Base-by-base conservation (phyloP, 176 grass and related monocot genomes). In the Avena eriantha region DNA sequence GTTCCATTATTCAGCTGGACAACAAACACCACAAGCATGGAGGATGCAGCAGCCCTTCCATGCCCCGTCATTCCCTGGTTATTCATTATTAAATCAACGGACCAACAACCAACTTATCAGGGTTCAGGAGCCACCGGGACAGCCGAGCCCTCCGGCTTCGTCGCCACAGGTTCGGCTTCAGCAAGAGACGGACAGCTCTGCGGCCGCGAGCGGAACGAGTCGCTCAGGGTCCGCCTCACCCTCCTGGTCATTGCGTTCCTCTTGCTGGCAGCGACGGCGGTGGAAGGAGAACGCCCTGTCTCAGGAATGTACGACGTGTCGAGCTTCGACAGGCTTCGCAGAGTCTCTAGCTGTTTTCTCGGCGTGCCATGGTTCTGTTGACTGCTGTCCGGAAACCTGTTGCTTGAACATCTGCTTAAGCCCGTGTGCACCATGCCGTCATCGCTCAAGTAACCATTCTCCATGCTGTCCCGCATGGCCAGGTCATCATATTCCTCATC, bases 401-500 rank as follows among this genome's bases (percentile, higher is more conserved):
- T 87, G 59, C 69, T 79, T 48, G 35, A 65, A 15, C 80, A 78
- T 80, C 76, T 92, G 18, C 67, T 74, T 84, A 85, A 36, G 64
- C 50, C 80, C 26, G 54, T 76, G 54, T 83, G 74, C 74, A 89
- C 85, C 58, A 84, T 48, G 45, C 82, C 85, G 15, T 93, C 91
- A 3, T 91, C 91, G 14, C 84, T 92, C 89, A 82, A 82, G 81
- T 92, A 88, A 69, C 87, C 90, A n/a, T 88, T 88, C 75, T 92
- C 88, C 33, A 92, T 68, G 69, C 87, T 79, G 76, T 95, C 96
- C 41, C 84, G 77, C 90, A 92, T 91, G 7, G 88, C 96, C 77
- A 96, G 89, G 60, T 98, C 93, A 13, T 98, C 92, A 33, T 94
- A 98, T 83, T 98, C 96, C 61, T 98, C 96, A 9, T 98, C 96